phyloP scores from a whole-genome alignment of 148 eudicot genomes.

The Rhododendron ovatum region DNA sequence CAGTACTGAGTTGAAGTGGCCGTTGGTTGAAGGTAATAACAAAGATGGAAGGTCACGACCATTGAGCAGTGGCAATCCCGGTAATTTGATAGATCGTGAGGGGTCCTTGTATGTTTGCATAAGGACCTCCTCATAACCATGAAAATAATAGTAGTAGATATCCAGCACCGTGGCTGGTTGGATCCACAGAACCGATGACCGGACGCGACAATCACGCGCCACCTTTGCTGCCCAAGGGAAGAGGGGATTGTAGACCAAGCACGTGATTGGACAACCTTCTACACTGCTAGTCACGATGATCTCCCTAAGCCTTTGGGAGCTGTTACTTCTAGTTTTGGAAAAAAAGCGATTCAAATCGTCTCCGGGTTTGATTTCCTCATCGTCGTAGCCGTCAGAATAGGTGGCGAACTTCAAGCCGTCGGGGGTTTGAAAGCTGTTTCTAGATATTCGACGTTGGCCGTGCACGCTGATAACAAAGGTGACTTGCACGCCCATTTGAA shows the following conservation, averaged over 20 bases:
- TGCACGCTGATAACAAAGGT: conserved; percentile 34
- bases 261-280: conserved; percentile 41
- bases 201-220: conserved; percentile 46
- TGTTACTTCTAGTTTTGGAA: conserved; percentile 16
- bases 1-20: conserved; percentile 6
- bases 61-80: conserved; percentile 36
- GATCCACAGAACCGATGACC: conserved; percentile 52
- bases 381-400: conserved; percentile 41
- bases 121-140: conserved; percentile 29
- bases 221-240: conserved; percentile 57
- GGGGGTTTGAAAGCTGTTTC: conserved; percentile 1
- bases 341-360: conserved; percentile 14
- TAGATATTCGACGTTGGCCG: conserved; percentile 12
- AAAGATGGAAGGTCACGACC: conserved; percentile 61
- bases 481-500: conserved; percentile 23
- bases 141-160: conserved; percentile 50
- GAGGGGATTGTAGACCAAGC: conserved; percentile 46
- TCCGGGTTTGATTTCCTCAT: conserved; percentile 27
- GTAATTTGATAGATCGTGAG: conserved; percentile 32
- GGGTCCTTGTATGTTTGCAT: conserved; percentile 24
- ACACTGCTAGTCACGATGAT: conserved; percentile 22
- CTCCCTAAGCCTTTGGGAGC: conserved; percentile 21
- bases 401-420: conserved; percentile 28
- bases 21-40: conserved; percentile 28
- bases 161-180: conserved; percentile 56